These are phyloP conservation scores for Globisporangium cederbergense DNA, from an alignment of 352 stramenopile species.

Conservation along the genomic window DNA sequence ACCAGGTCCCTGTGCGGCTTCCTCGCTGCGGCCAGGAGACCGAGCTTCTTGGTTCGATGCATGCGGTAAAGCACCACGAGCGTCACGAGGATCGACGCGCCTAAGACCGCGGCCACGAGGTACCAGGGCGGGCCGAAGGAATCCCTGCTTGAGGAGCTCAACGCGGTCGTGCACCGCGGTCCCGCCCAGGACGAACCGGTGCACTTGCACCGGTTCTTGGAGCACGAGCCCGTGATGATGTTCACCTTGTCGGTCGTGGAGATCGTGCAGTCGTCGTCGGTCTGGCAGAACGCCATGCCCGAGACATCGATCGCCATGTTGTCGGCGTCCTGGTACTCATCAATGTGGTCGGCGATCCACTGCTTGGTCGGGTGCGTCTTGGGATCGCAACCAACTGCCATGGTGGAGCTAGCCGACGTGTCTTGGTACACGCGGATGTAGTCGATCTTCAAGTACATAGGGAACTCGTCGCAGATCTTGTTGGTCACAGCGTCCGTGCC, in stretches of 20 bases:
- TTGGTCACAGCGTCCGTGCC: conserved; percentile 39
- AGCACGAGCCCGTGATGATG: conserved; percentile 35
- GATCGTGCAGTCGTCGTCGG: conserved; percentile 53
- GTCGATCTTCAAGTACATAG: conserved; percentile 73
- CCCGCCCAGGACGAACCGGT: conserved; percentile 35
- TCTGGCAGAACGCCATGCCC: conserved; percentile 57
- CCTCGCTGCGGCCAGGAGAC: too few species aligned
- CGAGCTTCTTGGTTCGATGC: too few species aligned
- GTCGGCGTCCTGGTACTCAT: conserved; percentile 66
- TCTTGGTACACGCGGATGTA: conserved; percentile 83
- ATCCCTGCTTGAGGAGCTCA: neutral
- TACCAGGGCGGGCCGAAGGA: too few species aligned
- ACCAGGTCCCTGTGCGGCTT: too few species aligned
- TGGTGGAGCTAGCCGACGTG: conserved; percentile 28
- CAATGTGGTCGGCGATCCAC: conserved; percentile 76
- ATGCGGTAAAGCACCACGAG: too few species aligned
- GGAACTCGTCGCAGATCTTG: conserved; percentile 60
- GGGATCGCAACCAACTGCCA: conserved; percentile 63
- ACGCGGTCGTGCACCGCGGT: conserved; percentile 38
- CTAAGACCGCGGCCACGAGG: too few species aligned
- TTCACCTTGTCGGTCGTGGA: conserved; percentile 33
- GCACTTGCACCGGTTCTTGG: conserved; percentile 36
- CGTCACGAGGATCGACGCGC: too few species aligned
- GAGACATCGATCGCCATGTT: conserved; percentile 58
- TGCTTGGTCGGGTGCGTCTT: conserved; percentile 56